Percentiles rank a stretch among this genome's conserved stretches.
Conservation (phyloP, 164 flowering plant genomes). For the Protea cynaroides region DNA sequence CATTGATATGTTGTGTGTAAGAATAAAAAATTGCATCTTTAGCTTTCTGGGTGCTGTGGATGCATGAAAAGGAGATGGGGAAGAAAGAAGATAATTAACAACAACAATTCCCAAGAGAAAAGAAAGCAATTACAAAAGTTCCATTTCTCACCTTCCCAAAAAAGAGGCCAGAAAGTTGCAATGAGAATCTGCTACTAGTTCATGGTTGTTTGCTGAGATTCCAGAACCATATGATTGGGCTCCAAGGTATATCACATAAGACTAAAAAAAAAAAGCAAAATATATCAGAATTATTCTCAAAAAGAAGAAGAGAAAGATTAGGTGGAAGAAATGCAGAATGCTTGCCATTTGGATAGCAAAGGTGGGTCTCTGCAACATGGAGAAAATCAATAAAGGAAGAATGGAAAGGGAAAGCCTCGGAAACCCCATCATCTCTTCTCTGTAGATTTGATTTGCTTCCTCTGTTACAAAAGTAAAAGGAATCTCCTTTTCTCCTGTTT, state of each 20-base stretch:
- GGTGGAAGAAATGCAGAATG: no score
- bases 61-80: neutral
- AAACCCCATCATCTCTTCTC: neutral
- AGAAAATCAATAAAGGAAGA: neutral
- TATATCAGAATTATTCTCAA: neutral
- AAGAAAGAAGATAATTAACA: neutral
- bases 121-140: neutral
- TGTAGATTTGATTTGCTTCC: neutral
- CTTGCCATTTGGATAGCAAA: no score
- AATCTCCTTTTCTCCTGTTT: no score
- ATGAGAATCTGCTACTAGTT: slow-evolving; percentile 31
- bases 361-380: no score
- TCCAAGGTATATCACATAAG: slow-evolving; percentile 58
- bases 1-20: slow-evolving; percentile 41
- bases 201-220: slow-evolving; percentile 18
- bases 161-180: slow-evolving; percentile 35
- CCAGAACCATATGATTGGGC: slow-evolving; percentile 30
- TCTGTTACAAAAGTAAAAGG: no score
- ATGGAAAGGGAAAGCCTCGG: neutral
- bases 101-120: neutral
- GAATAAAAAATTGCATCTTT: slow-evolving; percentile 46
- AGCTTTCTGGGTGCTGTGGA: slow-evolving; percentile 35
- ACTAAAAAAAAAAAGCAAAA: slow-evolving; percentile 26
- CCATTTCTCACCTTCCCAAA: slow-evolving; percentile 39
- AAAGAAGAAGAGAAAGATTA: neutral